phyloP scores from a whole-genome alignment of 208 protist genomes.

The Acanthamoeba royreba region DNA sequence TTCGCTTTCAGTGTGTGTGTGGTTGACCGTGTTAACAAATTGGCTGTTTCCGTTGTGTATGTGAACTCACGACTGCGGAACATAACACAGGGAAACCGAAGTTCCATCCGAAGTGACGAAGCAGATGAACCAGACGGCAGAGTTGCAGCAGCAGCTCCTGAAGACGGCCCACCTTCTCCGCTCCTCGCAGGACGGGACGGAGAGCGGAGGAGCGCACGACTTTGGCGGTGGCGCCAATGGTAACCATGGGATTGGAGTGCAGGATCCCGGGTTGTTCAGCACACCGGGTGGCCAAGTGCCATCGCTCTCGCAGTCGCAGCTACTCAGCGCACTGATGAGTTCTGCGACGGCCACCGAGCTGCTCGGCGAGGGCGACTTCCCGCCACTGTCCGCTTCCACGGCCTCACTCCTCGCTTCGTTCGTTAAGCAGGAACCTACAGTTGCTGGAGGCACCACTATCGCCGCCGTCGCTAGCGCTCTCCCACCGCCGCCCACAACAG shows the following conservation, averaged over 20 bases:
- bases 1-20: too few relatives aligned
- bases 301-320: background rate
- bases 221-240: background rate
- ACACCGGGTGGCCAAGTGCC: too few relatives aligned
- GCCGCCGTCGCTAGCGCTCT: background rate
- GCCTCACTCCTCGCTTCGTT: background rate
- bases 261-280: too few relatives aligned
- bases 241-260: background rate
- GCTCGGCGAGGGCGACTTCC: background rate
- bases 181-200: background rate
- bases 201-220: background rate
- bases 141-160: slow-evolving; percentile 4
- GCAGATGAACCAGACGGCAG: background rate
- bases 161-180: slow-evolving; percentile 3
- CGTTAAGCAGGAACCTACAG: background rate
- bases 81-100: background rate
- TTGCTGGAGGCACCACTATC: background rate
- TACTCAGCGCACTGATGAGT: background rate
- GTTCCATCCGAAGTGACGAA: background rate
- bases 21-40: too few relatives aligned
- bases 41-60: too few relatives aligned
- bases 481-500: background rate
- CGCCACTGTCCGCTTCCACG: background rate
- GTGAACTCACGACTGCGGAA: too few relatives aligned
- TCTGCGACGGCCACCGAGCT: background rate